Conservation (phyloP, 129 eudicot genomes). For the Helianthus annuus region DNA sequence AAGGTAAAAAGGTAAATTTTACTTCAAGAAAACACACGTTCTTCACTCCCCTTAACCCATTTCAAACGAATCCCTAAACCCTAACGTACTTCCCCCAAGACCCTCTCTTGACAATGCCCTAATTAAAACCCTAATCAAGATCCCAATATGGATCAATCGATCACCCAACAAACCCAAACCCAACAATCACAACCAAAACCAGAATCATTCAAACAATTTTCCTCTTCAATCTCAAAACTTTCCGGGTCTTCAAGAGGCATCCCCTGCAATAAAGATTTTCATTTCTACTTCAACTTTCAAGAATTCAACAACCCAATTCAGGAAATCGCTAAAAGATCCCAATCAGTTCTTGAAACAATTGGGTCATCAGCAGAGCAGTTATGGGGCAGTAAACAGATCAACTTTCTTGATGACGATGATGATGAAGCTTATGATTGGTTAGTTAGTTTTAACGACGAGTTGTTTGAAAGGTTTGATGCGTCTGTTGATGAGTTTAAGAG, state of each 20-base stretch:
- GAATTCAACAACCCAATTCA: conserved; percentile 54
- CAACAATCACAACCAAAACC: too few species aligned
- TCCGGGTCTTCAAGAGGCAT: conserved; percentile 59
- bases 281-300: conserved; percentile 58
- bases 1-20: too few species aligned
- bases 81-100: too few species aligned
- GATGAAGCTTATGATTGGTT: conserved; percentile 59
- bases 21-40: too few species aligned
- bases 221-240: conserved; percentile 51
- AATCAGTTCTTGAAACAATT: conserved; percentile 33
- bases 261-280: conserved; percentile 63
- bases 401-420: conserved; percentile 36
- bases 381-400: conserved; percentile 33
- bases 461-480: conserved; percentile 58
- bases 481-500: conserved; percentile 55
- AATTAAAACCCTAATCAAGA: too few species aligned
- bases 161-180: too few species aligned
- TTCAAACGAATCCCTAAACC: too few species aligned
- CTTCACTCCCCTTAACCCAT: too few species aligned
- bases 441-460: conserved; percentile 60
- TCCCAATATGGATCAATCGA: too few species aligned
- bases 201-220: not conserved
- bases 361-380: conserved; percentile 45
- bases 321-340: conserved; percentile 37
- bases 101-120: too few species aligned